These are phyloP conservation scores for Zasmidium angulare DNA, from an alignment of 2,329 filamentous ascomycete genomes.

Conservation along the genomic window DNA sequence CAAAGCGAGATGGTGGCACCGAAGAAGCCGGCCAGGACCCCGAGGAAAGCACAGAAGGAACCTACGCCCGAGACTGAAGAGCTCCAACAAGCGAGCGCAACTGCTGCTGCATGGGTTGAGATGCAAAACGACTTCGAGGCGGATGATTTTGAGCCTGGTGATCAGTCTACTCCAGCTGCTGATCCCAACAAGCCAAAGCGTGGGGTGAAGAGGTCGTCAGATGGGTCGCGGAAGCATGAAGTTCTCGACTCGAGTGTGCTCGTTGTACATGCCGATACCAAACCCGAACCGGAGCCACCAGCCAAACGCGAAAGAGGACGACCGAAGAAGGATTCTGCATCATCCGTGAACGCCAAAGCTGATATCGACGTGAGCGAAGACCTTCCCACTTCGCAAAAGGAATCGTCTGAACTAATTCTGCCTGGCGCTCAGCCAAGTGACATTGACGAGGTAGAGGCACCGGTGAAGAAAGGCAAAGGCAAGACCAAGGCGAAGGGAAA, in stretches of 20 bases:
- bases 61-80: constrained; percentile 20
- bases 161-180: constrained; percentile 27
- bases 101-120: constrained; percentile 2
- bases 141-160: constrained; percentile 23
- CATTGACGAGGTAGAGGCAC: constrained; percentile 3
- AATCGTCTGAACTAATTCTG: constrained; percentile 14
- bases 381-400: constrained; percentile 3
- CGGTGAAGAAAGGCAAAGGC: constrained; percentile 30
- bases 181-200: constrained; percentile 27
- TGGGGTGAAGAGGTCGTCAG: constrained; percentile 40
- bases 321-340: constrained; percentile 17
- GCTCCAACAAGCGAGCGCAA: constrained; percentile 15
- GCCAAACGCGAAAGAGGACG: constrained; percentile 24
- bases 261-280: constrained; percentile 21
- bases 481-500: constrained; percentile 28
- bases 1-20: constrained; percentile 24
- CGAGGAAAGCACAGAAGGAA: constrained; percentile 32
- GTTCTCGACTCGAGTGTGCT: constrained; percentile 23
- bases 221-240: constrained; percentile 34
- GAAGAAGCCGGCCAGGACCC: constrained; percentile 32
- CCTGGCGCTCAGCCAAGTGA: constrained; percentile 2
- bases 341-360: constrained; percentile 10
- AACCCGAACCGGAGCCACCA: constrained; percentile 30
- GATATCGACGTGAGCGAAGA: constrained; percentile 2
- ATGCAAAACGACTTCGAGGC: constrained; percentile 36